phyloP scores from a whole-genome alignment of 768 basidiomycete genomes.

The Termitomyces sp. region DNA sequence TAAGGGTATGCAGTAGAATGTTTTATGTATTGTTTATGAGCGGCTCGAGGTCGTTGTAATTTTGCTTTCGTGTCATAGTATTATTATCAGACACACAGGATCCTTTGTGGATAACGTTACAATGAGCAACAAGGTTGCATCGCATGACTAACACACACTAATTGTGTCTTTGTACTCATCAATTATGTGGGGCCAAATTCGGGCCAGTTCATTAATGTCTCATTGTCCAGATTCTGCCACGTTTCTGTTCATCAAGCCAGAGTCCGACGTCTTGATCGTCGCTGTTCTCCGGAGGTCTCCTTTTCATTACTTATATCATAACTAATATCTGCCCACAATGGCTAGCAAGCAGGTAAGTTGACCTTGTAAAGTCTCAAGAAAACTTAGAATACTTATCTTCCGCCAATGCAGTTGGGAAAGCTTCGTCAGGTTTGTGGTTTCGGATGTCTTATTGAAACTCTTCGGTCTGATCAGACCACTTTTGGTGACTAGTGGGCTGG shows the following conservation, averaged over 20 bases:
- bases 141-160: not conserved
- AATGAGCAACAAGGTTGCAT: not conserved
- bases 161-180: not conserved
- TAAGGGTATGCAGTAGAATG: constrained; percentile 33
- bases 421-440: constrained; percentile 54
- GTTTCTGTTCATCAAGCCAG: not conserved
- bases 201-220: not conserved
- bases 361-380: not conserved
- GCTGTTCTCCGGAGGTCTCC: constrained; percentile 2
- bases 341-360: constrained; percentile 57
- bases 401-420: constrained; percentile 58
- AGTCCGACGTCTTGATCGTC: constrained; percentile 15
- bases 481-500: constrained; percentile 67
- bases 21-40: not conserved
- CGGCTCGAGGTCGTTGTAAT: not conserved
- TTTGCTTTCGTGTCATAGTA: not conserved
- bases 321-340: constrained; percentile 29
- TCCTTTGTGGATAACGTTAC: not conserved
- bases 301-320: constrained; percentile 6
- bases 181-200: not conserved
- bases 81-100: not conserved
- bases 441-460: not conserved
- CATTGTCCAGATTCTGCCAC: not conserved
- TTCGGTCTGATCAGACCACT: constrained; percentile 24
- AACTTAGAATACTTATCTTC: not conserved